Conservation (phyloP, 208 protist species). For the Leishmania turanica region DNA sequence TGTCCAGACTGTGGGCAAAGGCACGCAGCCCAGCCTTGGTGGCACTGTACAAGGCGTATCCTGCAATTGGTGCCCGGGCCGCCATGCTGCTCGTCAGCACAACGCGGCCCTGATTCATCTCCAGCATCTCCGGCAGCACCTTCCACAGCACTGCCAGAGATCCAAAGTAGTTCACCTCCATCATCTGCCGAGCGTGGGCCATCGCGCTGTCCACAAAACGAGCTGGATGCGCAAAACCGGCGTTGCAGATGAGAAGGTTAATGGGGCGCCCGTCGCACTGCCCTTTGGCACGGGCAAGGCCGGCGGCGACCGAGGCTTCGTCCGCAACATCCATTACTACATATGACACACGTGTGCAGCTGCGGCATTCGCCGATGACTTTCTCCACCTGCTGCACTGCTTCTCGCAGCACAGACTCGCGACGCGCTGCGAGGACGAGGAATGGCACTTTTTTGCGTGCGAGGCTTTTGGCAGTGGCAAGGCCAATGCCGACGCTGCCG, state of each 20-base stretch:
- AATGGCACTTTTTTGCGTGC: slow-evolving; percentile 41
- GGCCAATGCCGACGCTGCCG: slow-evolving; percentile 85
- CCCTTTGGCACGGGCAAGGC: slow-evolving; percentile 16
- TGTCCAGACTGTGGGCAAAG: slow-evolving; percentile 85
- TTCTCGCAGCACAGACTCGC: slow-evolving; percentile 53
- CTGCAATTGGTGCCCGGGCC: slow-evolving; percentile 76
- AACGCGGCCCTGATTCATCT: slow-evolving; percentile 54
- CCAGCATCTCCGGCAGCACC: slow-evolving; percentile 80
- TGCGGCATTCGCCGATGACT: slow-evolving; percentile 21
- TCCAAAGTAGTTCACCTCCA: slow-evolving; percentile 93
- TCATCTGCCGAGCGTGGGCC: slow-evolving; percentile 61
- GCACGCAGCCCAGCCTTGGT: slow-evolving; percentile 89
- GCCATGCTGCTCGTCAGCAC: slow-evolving; percentile 83
- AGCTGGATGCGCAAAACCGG: slow-evolving; percentile 78
- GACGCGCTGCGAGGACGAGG: slow-evolving; percentile 77
- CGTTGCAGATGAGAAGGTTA: slow-evolving; percentile 85
- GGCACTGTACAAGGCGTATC: slow-evolving; percentile 84
- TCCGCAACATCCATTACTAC: slow-evolving; percentile 82
- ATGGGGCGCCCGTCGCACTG: slow-evolving; percentile 44
- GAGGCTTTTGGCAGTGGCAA: slow-evolving; percentile 69
- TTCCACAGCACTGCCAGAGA: slow-evolving; percentile 67
- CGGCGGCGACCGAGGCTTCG: slow-evolving; percentile 57
- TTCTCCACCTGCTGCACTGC: slow-evolving; percentile 52
- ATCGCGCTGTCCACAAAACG: slow-evolving; percentile 80
- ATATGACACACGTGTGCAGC: slow-evolving; percentile 57